Evolutionary conservation across 768 basidiomycete genomes (phyloP), one percentile per base, ranked within the genome.

Genomic region (Crucibulum laeve): DNA sequence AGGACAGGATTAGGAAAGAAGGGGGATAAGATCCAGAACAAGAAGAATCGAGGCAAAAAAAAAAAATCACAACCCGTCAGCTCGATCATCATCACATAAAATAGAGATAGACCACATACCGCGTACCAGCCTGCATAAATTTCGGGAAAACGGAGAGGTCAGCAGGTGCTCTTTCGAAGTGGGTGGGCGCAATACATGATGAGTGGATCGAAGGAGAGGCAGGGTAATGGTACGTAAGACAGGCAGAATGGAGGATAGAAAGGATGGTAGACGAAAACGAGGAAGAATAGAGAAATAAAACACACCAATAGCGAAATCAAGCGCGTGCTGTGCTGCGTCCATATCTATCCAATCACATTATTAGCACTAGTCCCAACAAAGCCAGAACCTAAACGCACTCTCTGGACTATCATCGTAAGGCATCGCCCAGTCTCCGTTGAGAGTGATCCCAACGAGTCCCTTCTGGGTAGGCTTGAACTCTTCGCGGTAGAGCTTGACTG

Each of bases 381-480:
- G 10, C 22, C 6, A 42, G 6, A 7, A 37, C 10, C 64, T 11
- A 19, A 19, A 30, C 80, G 49, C 55, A 87, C 86, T 84, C 53
- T 79, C 75, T 0, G 79, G 74, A 18, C 58, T 65, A 43, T 82
- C 71, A 48, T 84, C 78, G 48, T 77, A 87, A 5, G 87, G 86
- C 49, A 81, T 73, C 35, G 73, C 70, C 74, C 77, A 83, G 46
- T 79, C 71, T 10, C 79, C 76, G 51, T 87, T 84, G 32, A 88
- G 67, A 0, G 87, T 88, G 55, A 90, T 82, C 2, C 84, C 86
- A 50, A 89, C 84, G 34, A 65, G 57, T 13, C 84, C 87, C 7
- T 70, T 67, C 52, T 85, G 79, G 1, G 47, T 53, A 1, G 65
- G 47, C 58, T 79, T 71, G 69, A 79, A 80, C 25, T 77, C 59